Conservation (phyloP, 1,284 basidiomycete species). For the Naganishia cerealis region DNA sequence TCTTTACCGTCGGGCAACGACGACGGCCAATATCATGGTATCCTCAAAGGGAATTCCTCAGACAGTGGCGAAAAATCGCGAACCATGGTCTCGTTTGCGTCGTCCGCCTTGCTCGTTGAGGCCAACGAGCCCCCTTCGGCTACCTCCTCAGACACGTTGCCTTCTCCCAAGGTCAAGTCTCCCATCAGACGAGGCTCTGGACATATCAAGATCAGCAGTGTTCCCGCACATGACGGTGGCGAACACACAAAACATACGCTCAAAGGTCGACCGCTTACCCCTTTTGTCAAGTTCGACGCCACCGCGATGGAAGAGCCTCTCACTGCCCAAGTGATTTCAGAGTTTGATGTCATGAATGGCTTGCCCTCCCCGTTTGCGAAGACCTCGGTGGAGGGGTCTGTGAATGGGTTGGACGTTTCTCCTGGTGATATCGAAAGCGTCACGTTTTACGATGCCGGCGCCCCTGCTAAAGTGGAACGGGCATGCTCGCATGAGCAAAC, state of each 20-base stretch:
- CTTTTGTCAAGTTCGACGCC: constrained; percentile 18
- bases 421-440: not conserved
- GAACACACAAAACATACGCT: constrained; percentile 12
- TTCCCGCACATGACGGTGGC: constrained; percentile 6
- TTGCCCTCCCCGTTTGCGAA: constrained; percentile 1
- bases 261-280: constrained; percentile 9
- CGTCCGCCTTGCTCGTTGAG: constrained; percentile 11
- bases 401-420: not conserved
- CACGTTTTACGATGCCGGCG: not conserved
- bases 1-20: constrained; percentile 37
- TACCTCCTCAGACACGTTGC: constrained; percentile 19
- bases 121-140: constrained; percentile 7
- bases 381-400: not conserved
- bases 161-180: constrained; percentile 1
- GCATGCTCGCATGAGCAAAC: not conserved
- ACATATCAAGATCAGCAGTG: constrained; percentile 19
- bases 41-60: not conserved
- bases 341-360: constrained; percentile 1
- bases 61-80: not conserved
- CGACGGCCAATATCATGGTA: constrained; percentile 42
- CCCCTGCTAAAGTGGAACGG: not conserved
- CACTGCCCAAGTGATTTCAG: not conserved
- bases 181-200: constrained; percentile 9
- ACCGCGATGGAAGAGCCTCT: constrained; percentile 14
- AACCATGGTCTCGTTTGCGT: constrained; percentile 17